Evolutionary conservation across 176 grass and related monocot species (phyloP).

Genomic region (Oryza meridionalis): DNA sequence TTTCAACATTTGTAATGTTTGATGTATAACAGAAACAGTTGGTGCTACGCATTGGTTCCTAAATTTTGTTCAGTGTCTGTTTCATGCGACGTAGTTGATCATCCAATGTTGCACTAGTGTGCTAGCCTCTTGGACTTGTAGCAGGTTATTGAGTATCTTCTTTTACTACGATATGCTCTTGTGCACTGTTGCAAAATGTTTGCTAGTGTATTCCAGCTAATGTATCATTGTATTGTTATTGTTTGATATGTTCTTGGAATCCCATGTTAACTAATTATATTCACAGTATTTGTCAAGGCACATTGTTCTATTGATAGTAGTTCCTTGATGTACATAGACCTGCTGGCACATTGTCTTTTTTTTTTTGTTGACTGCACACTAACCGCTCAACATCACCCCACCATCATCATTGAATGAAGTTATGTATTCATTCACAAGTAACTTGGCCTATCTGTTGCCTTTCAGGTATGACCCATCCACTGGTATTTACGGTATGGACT

Average conservation of each 20-base stretch:
- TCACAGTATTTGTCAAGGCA: not conserved
- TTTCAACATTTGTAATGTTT: not conserved
- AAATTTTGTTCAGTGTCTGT: not conserved
- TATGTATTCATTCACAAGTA: not conserved
- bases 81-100: not conserved
- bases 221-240: not conserved
- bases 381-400: not conserved
- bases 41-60: not conserved
- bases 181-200: not conserved
- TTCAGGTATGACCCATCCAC: constrained; percentile 65
- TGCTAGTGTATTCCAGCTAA: not conserved
- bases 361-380: not conserved
- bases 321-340: not conserved
- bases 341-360: not conserved
- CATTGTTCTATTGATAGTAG: not conserved
- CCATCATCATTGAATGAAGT: not conserved
- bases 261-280: not conserved
- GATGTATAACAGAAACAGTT: not conserved
- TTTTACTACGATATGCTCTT: not conserved
- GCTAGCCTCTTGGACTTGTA: not conserved
- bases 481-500: constrained; percentile 75
- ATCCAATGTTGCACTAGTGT: not conserved
- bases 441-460: not conserved
- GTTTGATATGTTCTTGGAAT: not conserved
- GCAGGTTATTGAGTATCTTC: not conserved